Conservation (phyloP, 2,329 filamentous ascomycete genomes). For the Colletotrichum lupini region DNA sequence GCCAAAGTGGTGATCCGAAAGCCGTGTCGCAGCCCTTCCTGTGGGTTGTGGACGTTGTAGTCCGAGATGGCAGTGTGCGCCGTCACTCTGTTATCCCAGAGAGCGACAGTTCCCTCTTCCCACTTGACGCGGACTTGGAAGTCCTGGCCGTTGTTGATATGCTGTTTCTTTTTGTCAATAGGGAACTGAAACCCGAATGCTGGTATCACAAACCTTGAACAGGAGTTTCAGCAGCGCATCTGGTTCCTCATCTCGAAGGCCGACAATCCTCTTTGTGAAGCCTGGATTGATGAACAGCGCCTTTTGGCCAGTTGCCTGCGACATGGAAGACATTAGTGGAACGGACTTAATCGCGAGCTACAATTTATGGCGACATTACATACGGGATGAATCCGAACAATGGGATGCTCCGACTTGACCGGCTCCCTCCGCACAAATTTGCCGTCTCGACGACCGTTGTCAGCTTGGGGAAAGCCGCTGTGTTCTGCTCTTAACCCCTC, state of each 20-base stretch:
- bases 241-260: conserved; percentile 87
- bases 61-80: conserved; percentile 57
- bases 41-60: conserved; percentile 52
- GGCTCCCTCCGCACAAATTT: conserved; percentile 68
- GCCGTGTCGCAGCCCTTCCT: conserved; percentile 53
- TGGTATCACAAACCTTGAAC: conserved; percentile 52
- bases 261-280: conserved; percentile 81
- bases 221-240: conserved; percentile 80
- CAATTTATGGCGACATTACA: conserved; percentile 48
- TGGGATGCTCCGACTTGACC: conserved; percentile 71
- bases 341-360: not conserved
- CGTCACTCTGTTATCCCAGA: conserved; percentile 74
- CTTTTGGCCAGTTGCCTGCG: conserved; percentile 41
- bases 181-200: not conserved
- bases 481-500: conserved; percentile 52
- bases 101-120: conserved; percentile 72
- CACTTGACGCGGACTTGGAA: conserved; percentile 75
- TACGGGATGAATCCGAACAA: conserved; percentile 74
- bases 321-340: not conserved
- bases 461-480: conserved; percentile 50
- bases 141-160: conserved; percentile 68
- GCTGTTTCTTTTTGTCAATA: conserved; percentile 38
- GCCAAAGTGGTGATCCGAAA: conserved; percentile 53
- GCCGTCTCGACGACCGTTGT: conserved; percentile 46
- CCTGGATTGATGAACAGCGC: conserved; percentile 43